phyloP scores from a whole-genome alignment of 179 eudicot species.

The Gypsophila paniculata region DNA sequence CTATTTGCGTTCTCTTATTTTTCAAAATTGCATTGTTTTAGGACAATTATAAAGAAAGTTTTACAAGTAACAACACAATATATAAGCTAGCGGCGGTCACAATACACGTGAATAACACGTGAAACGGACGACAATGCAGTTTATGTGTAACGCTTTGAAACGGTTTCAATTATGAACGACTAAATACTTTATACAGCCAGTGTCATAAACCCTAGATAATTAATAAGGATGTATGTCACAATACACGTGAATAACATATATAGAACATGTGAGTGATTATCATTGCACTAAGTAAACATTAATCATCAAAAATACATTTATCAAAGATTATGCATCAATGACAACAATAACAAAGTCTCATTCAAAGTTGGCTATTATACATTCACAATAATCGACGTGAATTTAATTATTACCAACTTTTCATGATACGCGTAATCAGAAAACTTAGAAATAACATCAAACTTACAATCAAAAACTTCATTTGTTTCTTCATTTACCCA shows the following conservation, averaged over 20 bases:
- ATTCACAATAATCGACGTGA: too few species aligned
- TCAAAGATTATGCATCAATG: not conserved
- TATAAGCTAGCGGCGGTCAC: too few species aligned
- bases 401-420: not conserved
- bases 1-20: too few species aligned
- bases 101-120: too few species aligned
- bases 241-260: not conserved
- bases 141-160: too few species aligned
- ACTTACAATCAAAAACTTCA: not conserved
- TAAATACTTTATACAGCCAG: not conserved
- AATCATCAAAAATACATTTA: too few species aligned
- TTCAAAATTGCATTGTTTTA: too few species aligned
- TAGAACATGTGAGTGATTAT: not conserved
- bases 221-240: not conserved
- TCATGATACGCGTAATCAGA: not conserved
- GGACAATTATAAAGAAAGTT: too few species aligned
- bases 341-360: too few species aligned
- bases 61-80: too few species aligned
- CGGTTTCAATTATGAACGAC: not conserved
- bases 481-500: not conserved
- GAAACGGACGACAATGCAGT: too few species aligned
- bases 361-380: too few species aligned
- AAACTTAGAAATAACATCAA: not conserved
- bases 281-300: not conserved
- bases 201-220: not conserved